These are phyloP conservation scores for Neonectria ditissima DNA, from an alignment of 2,329 filamentous ascomycete species.

Conservation along the genomic window DNA sequence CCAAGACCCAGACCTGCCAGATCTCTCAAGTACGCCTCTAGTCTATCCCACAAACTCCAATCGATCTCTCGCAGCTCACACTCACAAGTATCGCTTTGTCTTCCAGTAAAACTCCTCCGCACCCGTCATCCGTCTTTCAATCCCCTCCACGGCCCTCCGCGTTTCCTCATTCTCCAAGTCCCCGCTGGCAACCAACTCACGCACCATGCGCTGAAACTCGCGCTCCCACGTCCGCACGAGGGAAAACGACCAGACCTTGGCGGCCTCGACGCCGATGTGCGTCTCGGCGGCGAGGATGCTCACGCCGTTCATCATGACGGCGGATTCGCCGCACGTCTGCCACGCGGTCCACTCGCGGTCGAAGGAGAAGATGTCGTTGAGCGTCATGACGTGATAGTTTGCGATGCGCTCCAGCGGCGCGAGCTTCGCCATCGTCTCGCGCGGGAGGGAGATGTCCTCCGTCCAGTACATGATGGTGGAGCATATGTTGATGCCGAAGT, in stretches of 20 bases:
- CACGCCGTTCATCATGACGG: conserved; percentile 26
- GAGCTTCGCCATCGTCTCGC: conserved; percentile 6
- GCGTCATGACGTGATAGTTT: conserved; percentile 29
- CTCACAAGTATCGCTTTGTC: conserved; percentile 23
- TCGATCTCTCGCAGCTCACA: neutral
- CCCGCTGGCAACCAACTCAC: neutral
- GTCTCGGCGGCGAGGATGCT: conserved; percentile 24
- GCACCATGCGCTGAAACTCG: conserved; percentile 21
- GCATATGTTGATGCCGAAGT: conserved; percentile 32
- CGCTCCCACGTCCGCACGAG: conserved; percentile 26
- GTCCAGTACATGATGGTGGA: conserved; percentile 29
- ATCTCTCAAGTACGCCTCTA: neutral
- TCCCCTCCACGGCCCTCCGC: conserved; percentile 13
- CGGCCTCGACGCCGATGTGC: conserved; percentile 24
- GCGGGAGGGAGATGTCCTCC: conserved; percentile 13
- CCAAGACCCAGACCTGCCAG: no score
- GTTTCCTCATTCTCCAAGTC: conserved; percentile 1
- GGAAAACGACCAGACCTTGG: conserved; percentile 22
- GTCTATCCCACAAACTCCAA: neutral
- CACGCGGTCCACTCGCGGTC: conserved; percentile 23
- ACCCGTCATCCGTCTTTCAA: conserved; percentile 27
- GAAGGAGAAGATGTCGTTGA: conserved; percentile 32
- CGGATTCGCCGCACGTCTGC: conserved; percentile 13
- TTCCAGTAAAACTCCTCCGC: conserved; percentile 27
- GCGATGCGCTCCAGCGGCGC: conserved; percentile 22